A percentile compares a stretch with the other conserved stretches of the same genome.
Conservation (phyloP, 441 rosid genomes). For the Euphorbia schlechtendalii region DNA sequence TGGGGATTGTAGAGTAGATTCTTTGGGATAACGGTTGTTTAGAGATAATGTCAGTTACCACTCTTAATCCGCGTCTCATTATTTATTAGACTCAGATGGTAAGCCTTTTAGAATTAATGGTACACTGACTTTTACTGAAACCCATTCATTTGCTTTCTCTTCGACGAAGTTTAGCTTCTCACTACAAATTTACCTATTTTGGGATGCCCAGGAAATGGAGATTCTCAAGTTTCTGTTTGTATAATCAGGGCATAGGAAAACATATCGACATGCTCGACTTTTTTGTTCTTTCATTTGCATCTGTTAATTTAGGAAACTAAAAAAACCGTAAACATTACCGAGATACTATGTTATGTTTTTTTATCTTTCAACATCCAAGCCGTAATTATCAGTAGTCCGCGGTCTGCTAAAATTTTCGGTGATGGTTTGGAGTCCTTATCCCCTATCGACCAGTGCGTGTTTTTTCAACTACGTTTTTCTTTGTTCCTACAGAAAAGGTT, state of each 20-base stretch:
- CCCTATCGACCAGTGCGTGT: not conserved
- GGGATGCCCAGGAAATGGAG: too few relatives aligned
- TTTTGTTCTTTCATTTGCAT: not conserved
- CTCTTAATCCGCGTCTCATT: too few relatives aligned
- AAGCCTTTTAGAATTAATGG: too few relatives aligned
- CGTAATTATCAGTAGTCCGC: not conserved
- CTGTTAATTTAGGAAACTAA: not conserved
- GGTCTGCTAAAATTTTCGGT: not conserved
- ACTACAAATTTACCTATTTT: too few relatives aligned
- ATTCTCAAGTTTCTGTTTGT: not conserved
- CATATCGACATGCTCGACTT: not conserved
- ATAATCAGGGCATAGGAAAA: not conserved
- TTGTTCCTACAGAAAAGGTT: not conserved
- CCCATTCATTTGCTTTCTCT: too few relatives aligned
- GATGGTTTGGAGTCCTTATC: not conserved
- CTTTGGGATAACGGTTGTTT: too few relatives aligned
- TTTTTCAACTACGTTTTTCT: not conserved
- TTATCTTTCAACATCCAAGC: not conserved
- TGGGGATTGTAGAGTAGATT: too few relatives aligned
- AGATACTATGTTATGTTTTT: not conserved
- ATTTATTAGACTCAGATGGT: too few relatives aligned
- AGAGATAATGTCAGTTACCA: too few relatives aligned
- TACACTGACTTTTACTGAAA: too few relatives aligned
- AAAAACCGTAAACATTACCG: not conserved
- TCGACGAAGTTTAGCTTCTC: too few relatives aligned